Conservation (phyloP, 768 basidiomycete species). For the Leccinum disarticulatum region DNA sequence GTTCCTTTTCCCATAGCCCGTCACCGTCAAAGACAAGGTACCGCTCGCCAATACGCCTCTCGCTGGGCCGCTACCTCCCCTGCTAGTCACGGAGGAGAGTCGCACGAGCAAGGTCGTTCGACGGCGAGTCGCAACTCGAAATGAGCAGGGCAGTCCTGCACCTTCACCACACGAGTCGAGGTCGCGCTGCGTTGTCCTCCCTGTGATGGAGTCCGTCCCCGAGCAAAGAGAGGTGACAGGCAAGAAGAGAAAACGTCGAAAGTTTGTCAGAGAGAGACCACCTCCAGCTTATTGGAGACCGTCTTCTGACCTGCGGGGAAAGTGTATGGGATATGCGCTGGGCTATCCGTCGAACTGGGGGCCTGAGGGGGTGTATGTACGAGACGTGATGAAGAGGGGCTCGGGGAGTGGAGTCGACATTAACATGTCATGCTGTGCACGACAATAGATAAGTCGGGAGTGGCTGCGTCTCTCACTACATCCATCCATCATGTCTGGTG, state of each 20-base stretch:
- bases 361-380: slow-evolving; percentile 21
- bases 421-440: slow-evolving; percentile 23
- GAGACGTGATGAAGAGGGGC: slow-evolving; percentile 27
- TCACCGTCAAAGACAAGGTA: slow-evolving; percentile 11
- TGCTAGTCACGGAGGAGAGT: slow-evolving; percentile 27
- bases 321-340: slow-evolving; percentile 31
- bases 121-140: neutral
- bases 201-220: slow-evolving; percentile 10
- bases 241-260: slow-evolving; percentile 13
- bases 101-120: neutral
- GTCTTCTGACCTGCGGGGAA: slow-evolving; percentile 17
- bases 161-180: slow-evolving; percentile 28
- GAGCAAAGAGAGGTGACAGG: neutral
- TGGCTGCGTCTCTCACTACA: slow-evolving; percentile 4
- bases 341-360: slow-evolving; percentile 34
- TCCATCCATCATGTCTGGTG: slow-evolving; percentile 37
- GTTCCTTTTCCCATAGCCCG: slow-evolving; percentile 9
- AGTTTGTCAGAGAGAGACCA: slow-evolving; percentile 15
- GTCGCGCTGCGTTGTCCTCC: slow-evolving; percentile 18
- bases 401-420: slow-evolving; percentile 8
- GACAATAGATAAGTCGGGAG: neutral
- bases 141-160: neutral
- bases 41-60: neutral
- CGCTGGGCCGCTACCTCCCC: slow-evolving; percentile 10
- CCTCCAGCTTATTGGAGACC: slow-evolving; percentile 33